Percentiles rank a stretch among this genome's conserved stretches.
Conservation (phyloP, 1,284 basidiomycete species). For the Apiotrichum brassicae region DNA sequence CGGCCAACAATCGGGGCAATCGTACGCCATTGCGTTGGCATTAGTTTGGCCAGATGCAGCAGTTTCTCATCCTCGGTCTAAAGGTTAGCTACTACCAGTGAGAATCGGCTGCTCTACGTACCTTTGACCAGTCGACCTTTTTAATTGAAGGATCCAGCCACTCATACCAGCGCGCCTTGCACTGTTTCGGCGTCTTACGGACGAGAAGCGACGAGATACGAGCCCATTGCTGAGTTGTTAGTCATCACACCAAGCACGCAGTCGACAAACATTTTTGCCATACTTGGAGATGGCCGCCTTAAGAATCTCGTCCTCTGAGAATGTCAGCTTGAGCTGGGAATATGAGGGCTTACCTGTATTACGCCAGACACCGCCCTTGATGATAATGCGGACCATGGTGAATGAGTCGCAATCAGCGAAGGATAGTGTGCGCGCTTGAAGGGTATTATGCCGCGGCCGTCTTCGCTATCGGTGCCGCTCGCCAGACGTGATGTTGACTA, state of each 20-base stretch:
- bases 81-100: neutral
- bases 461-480: too few relatives aligned
- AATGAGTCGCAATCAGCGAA: too few relatives aligned
- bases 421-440: too few relatives aligned
- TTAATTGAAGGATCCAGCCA: constrained; percentile 99
- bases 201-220: constrained; percentile 97
- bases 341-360: constrained; percentile 25
- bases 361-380: constrained; percentile 72
- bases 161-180: constrained; percentile 98
- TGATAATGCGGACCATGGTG: constrained; percentile 69
- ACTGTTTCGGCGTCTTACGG: constrained; percentile 98
- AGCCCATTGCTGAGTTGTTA: constrained; percentile 59
- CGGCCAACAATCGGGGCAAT: constrained; percentile 98
- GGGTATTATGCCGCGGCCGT: too few relatives aligned
- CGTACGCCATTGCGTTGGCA: constrained; percentile 99
- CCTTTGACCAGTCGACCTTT: constrained; percentile 99
- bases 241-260: neutral
- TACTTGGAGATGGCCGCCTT: constrained; percentile 98
- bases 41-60: constrained; percentile 92
- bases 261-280: constrained; percentile 74
- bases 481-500: too few relatives aligned
- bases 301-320: constrained; percentile 79
- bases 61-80: constrained; percentile 97
- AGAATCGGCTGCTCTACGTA: constrained; percentile 27
- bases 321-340: neutral